phyloP scores from a whole-genome alignment of 2,329 filamentous ascomycete species.

The Orbilia quercus region DNA sequence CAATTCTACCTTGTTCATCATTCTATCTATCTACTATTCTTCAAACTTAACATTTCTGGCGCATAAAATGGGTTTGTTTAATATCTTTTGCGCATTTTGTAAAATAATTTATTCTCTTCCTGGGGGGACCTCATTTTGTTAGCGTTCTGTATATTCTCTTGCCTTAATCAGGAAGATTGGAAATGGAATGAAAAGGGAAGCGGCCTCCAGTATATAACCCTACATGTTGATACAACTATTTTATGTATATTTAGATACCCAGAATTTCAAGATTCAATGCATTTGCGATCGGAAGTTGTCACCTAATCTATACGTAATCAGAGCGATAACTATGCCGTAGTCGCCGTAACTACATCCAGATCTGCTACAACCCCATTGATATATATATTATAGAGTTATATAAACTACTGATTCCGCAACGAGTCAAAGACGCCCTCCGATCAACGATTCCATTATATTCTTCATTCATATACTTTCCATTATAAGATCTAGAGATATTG shows the following conservation, averaged over 20 bases:
- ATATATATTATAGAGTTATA: background rate
- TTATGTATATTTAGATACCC: slow-evolving; percentile 57
- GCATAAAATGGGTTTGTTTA: slow-evolving; percentile 54
- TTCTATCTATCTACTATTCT: slow-evolving; percentile 18
- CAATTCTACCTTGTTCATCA: slow-evolving; percentile 6
- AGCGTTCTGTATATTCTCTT: slow-evolving; percentile 37
- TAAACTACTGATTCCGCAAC: no score
- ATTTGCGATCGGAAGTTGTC: background rate
- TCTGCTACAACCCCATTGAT: no score
- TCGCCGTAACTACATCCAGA: no score
- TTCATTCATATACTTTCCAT: no score
- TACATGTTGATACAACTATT: slow-evolving; percentile 33
- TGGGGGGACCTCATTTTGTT: slow-evolving; percentile 36
- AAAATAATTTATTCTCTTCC: slow-evolving; percentile 45
- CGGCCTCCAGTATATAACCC: slow-evolving; percentile 37
- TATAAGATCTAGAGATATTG: no score
- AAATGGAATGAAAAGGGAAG: slow-evolving; percentile 21
- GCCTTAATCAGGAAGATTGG: slow-evolving; percentile 18
- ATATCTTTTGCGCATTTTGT: slow-evolving; percentile 50
- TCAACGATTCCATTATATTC: no score
- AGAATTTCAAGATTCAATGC: slow-evolving; percentile 46
- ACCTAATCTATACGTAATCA: no score
- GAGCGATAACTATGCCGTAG: no score
- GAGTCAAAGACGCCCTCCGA: no score
- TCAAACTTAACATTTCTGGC: slow-evolving; percentile 38